Conservation (phyloP, 1,284 basidiomycete species). For the Irpex sp. region DNA sequence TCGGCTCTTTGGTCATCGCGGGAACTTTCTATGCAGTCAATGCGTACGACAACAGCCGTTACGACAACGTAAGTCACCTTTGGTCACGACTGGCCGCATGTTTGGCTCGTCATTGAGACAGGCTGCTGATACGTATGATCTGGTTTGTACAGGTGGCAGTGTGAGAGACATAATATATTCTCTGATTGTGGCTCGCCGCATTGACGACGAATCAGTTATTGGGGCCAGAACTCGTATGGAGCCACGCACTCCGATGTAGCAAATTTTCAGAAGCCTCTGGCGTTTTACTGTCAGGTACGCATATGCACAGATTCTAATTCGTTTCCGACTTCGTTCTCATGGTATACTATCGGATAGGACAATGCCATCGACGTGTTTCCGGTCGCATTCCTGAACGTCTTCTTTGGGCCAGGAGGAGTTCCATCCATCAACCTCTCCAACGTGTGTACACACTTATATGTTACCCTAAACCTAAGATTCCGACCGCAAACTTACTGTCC, state of each 20-base stretch:
- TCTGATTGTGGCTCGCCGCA: conserved; percentile 8
- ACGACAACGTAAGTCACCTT: conserved; percentile 50
- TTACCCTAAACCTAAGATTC: background rate
- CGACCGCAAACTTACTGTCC: background rate
- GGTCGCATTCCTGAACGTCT: conserved; percentile 57
- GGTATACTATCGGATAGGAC: conserved; percentile 34
- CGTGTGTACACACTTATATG: conserved; percentile 28
- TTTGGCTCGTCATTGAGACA: conserved; percentile 4
- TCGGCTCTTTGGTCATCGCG: conserved; percentile 22
- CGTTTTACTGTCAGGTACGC: conserved; percentile 55
- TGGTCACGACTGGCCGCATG: background rate
- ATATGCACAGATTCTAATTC: background rate
- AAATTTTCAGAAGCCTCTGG: conserved; percentile 53
- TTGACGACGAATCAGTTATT: conserved; percentile 39
- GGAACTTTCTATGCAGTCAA: background rate
- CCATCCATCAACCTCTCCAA: conserved; percentile 64
- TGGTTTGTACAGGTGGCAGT: conserved; percentile 41
- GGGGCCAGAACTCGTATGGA: conserved; percentile 69
- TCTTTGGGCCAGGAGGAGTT: conserved; percentile 52
- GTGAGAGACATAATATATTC: conserved; percentile 29
- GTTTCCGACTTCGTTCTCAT: background rate
- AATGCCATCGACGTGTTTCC: conserved; percentile 61
- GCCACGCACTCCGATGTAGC: conserved; percentile 46
- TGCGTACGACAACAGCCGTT: conserved; percentile 49
- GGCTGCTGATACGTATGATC: background rate